Base-by-base conservation (phyloP, 371 early-diverging fungal genomes). In the Mucor racemosus region DNA sequence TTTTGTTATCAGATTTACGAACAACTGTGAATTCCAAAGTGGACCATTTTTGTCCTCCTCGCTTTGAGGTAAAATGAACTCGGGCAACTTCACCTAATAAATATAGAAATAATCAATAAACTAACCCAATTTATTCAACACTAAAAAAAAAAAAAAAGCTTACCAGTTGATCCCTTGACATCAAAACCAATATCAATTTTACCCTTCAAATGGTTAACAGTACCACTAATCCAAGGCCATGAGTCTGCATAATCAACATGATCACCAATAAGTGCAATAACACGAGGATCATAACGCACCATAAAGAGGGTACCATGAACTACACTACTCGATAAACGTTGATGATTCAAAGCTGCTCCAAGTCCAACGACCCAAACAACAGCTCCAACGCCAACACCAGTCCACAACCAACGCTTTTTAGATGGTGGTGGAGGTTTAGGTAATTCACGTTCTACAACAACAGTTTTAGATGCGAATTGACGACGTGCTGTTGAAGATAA, bases 171-270 rank as follows among this genome's bases (percentile, higher is more conserved):
- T 4, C 90, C 88, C 14, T 79, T 76, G 38, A 90, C 80, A 33
- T 82, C 78, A 67, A 84, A 90, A 36, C 77, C 74, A 66, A 89
- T 84, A 65, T 88, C 77, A 10, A 89, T 84, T 33, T 82, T 75
- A 10, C 91, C 91, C 71, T 91, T 88, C 70, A 91, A 74, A 70
- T 89, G 87, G 34, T 89, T 89, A 13, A 91, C 87, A 1, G 82
- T 81, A 5, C 91, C 91, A 21, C 75, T 76, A 68, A 91, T 87
- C 91, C 91, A 91, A 10, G 90, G 88, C 85, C 86, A 87, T 1
- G 60, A 63, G 72, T 84, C 79, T 39, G 83, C 80, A 76, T 87
- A 91, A 72, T 86, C 84, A 50, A 91, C 78, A 41, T 79, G 72
- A 50, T 82, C 82, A 6, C 91, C 91, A n/a, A 91, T 64, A 7